Evolutionary conservation across 192 early-diverging fungal species (phyloP), one percentile per base, ranked within the genome.

Genomic region (Cladochytrium replicatum): DNA sequence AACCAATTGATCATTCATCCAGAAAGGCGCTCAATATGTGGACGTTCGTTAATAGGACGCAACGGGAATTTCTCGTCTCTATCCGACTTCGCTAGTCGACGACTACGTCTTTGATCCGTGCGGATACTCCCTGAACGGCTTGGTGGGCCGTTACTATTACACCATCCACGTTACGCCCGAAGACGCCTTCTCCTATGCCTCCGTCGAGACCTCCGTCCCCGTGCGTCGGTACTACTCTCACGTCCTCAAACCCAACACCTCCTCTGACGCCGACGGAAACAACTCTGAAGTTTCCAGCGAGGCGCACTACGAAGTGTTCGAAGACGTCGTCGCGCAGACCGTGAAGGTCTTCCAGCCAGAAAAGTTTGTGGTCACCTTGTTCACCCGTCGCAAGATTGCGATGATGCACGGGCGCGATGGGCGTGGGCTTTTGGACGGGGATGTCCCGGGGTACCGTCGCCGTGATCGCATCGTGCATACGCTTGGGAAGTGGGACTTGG

Each of bases 101-200:
- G 88, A 93, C 29, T 94, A 69, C 57, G 55, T 94, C 41, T 99
- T 96, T 63, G 79, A 88, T 48, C 95, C 95, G 5, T 99, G 95
- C 57, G 95, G 95, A 0, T 99, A 93, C 58, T 94, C 91, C 17
- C 79, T 89, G 45, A 99, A 99, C 59, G 93, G 86, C 3, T 57
- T 96, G 2, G 66, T 83, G 5, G 89, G 86, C 34, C 80, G 77
- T 22, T 92, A 99, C 69, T 99, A 87, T 60, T 78, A 65, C 60
- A 99, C 89, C 15, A 88, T 96, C 63, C 95, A 99, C 52, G 95
- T 99, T 13, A 99, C 95, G 15, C 95, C 95, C 8, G 95, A 99
- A 63, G 83, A 78, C n/a, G 70, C 80, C 51, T 99, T 91, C 82
- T 99, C 95, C 17, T 99, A 99, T 57, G 95, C 95, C n/a, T 92